These are phyloP conservation scores for Fragaria ananassa DNA, from an alignment of 306 rosid genomes.

Conservation along the genomic window DNA sequence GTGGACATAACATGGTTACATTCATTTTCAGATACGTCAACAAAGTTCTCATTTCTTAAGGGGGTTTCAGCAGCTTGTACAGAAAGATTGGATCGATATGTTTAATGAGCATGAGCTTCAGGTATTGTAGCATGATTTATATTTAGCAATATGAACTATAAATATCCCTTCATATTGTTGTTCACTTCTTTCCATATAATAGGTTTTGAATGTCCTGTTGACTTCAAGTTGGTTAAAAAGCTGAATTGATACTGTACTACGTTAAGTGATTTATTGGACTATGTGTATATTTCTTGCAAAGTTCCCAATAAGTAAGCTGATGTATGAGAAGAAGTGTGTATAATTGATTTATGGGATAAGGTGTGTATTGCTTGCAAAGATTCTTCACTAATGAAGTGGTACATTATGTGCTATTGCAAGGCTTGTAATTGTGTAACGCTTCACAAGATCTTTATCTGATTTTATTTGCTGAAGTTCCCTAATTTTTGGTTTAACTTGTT, in stretches of 20 bases:
- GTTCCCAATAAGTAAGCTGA: neutral
- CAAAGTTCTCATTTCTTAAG: constrained; percentile 96
- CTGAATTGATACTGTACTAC: neutral
- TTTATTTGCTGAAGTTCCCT: neutral
- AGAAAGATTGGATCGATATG: constrained; percentile 96
- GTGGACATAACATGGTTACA: constrained; percentile 1
- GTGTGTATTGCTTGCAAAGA: neutral
- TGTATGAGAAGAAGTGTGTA: neutral
- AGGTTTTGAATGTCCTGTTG: constrained; percentile 1
- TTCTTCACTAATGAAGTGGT: neutral
- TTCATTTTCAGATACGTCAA: constrained; percentile 71
- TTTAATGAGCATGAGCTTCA: constrained; percentile 97
- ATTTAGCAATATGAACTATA: neutral
- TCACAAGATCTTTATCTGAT: neutral
- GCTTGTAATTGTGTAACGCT: neutral
- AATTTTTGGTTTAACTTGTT: neutral
- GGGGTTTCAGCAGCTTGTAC: constrained; percentile 97
- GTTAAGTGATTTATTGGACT: neutral
- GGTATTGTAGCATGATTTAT: constrained; percentile 41
- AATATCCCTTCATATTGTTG: neutral
- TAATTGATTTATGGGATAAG: neutral
- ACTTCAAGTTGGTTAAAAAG: neutral
- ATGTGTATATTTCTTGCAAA: neutral
- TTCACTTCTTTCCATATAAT: neutral
- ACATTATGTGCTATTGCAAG: neutral